Base-by-base conservation (phyloP, 2,329 filamentous ascomycete species). In the Aschersonia sp. region DNA sequence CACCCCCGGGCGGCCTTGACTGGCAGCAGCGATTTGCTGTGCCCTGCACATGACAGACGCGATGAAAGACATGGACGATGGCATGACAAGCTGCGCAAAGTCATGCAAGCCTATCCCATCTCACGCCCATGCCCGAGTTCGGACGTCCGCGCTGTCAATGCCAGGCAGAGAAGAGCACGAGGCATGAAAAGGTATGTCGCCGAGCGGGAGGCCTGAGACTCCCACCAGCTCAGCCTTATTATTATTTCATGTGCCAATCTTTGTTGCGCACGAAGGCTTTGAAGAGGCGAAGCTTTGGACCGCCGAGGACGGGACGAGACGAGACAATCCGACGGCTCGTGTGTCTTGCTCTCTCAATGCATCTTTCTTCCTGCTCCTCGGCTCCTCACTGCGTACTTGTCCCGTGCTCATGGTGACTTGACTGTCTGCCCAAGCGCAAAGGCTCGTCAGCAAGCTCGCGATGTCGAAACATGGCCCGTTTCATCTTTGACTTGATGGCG, bases 401-500 rank as follows among this genome's bases (percentile, higher is more conserved):
- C 9, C 35, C 35, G 9, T 39, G 35, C 3, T 39, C 35, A 39
- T 12, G 35, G 9, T 39, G 8, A 9, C 9, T 12, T 39, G 9
- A 42, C 40, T 42, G 11, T 12, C 40, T 14, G 40, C 40, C 14
- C 6, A 22, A 42, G 9, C 40, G 7, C 40, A 11, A 42, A 22
- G 11, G 12, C 12, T 11, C 42, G 29, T 37, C 30, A 31, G 35
- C 42, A 29, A 45, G 46, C 45, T 42, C 46, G 32, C 50, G 41
- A 37, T 30, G 52, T 48, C 56, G 56, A 58, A 57, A 58, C 56
- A 50, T 50, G 48, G 53, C 51, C 48, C 47, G 56, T 58, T 58
- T 58, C 56, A 57, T 45, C 49, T 47, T 52, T 47, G 43, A 50
- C 49, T 41, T 46, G 45, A 45, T 46, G 41, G 45, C 42, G 47